Evolutionary conservation across 2,329 filamentous ascomycete genomes (phyloP).

Genomic region (Samsoniella hepiali): DNA sequence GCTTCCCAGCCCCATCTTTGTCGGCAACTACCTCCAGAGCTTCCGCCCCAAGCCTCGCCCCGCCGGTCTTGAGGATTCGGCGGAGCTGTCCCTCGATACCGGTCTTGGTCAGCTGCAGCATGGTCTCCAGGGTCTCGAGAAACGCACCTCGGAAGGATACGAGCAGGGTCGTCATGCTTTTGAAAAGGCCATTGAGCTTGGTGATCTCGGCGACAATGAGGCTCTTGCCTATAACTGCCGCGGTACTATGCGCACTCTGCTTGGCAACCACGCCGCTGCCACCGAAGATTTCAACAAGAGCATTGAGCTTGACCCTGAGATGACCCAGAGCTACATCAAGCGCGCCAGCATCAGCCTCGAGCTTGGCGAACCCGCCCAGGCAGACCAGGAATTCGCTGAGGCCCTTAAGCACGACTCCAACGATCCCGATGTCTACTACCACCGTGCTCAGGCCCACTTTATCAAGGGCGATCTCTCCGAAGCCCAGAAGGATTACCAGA

Average conservation of each 20-base stretch:
- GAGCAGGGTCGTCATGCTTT: conserved; percentile 84
- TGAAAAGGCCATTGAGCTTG: conserved; percentile 80
- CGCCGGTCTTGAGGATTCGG: conserved; percentile 74
- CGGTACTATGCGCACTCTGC: conserved; percentile 90
- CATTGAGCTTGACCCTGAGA: conserved; percentile 78
- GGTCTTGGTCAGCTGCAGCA: conserved; percentile 84
- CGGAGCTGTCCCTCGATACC: conserved; percentile 71
- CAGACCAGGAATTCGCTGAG: conserved; percentile 80
- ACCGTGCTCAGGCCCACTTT: conserved; percentile 96
- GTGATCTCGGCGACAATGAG: conserved; percentile 76
- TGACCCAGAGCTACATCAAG: conserved; percentile 98
- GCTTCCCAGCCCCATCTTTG: conserved; percentile 92
- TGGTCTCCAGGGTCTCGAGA: conserved; percentile 75
- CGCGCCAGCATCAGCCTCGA: conserved; percentile 97
- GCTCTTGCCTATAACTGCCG: conserved; percentile 94
- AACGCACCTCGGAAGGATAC: conserved; percentile 88
- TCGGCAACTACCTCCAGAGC: conserved; percentile 98
- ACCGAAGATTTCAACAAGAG: conserved; percentile 86
- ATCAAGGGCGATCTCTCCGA: conserved; percentile 92
- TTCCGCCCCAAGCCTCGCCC: conserved; percentile 84
- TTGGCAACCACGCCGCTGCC: conserved; percentile 81
- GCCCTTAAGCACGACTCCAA: conserved; percentile 80
- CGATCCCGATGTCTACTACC: conserved; percentile 98
- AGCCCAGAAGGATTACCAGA: conserved; percentile 97
- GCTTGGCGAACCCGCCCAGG: conserved; percentile 81